These are phyloP conservation scores for Dioscorea cayenensis DNA, from an alignment of 116 monocot genomes.

Conservation along the genomic window DNA sequence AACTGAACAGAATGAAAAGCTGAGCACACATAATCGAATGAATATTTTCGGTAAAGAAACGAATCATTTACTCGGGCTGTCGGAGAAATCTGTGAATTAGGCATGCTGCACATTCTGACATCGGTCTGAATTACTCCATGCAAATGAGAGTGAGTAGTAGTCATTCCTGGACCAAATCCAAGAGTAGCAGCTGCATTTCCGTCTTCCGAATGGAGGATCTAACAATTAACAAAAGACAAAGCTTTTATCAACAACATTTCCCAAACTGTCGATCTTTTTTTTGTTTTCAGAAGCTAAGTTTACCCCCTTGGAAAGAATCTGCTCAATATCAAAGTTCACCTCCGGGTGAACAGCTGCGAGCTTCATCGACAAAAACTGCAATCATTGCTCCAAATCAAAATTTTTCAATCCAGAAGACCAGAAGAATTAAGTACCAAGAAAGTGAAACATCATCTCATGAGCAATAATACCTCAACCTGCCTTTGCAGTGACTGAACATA, in stretches of 20 bases:
- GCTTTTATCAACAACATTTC: neutral
- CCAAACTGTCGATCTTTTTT: neutral
- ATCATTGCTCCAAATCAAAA: neutral
- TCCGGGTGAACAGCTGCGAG: conserved; percentile 72
- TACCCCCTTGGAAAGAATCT: conserved; percentile 66
- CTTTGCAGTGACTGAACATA: conserved; percentile 97
- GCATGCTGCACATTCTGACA: conserved; percentile 16
- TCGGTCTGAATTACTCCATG: conserved; percentile 31
- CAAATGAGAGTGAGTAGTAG: conserved; percentile 22
- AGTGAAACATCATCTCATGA: neutral
- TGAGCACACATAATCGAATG: neutral
- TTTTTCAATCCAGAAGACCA: neutral
- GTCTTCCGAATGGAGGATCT: conserved; percentile 29
- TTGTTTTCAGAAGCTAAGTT: conserved; percentile 5
- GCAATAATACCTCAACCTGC: conserved; percentile 73
- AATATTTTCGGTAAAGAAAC: neutral
- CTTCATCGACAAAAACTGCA: conserved; percentile 95
- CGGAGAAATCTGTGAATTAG: conserved; percentile 26
- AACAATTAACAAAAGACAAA: neutral
- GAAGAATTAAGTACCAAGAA: neutral
- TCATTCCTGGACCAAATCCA: conserved; percentile 20
- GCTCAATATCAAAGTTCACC: conserved; percentile 54
- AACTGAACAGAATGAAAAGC: neutral
- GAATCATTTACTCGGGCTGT: conserved; percentile 34
- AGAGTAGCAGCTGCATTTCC: conserved; percentile 17